These are phyloP conservation scores for Umbelopsis vinacea DNA, from an alignment of 192 early-diverging fungal genomes.

Conservation along the genomic window DNA sequence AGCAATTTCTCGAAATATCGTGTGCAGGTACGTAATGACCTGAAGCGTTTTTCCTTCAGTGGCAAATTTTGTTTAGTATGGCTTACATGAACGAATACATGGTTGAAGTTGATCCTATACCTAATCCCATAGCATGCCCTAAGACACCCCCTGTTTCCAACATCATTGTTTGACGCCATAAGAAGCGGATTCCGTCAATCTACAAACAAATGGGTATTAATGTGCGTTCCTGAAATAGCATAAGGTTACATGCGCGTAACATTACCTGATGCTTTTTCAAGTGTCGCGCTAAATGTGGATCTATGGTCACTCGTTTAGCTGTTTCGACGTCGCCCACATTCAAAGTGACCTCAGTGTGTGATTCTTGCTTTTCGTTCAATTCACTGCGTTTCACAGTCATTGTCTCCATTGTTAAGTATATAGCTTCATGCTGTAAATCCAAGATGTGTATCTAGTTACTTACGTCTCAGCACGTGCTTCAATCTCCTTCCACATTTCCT, in stretches of 20 bases:
- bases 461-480: constrained; percentile 4
- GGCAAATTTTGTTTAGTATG: not conserved
- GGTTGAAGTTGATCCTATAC: constrained; percentile 31
- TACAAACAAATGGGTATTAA: constrained; percentile 4
- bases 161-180: constrained; percentile 83
- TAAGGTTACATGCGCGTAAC: not conserved
- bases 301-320: not conserved
- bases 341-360: not conserved
- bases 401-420: no score
- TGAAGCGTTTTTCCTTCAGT: constrained; percentile 75
- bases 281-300: not conserved
- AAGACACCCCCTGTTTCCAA: constrained; percentile 76
- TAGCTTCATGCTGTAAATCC: not conserved
- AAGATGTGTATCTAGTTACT: not conserved
- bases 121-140: constrained; percentile 87
- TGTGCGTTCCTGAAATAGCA: not conserved
- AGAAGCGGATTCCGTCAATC: constrained; percentile 77
- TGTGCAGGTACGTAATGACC: constrained; percentile 72
- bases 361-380: not conserved
- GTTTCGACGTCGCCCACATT: constrained; percentile 7
- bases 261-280: constrained; percentile 3
- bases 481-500: not conserved
- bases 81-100: not conserved
- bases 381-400: not conserved
- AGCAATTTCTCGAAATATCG: constrained; percentile 65